Conservation (phyloP, 805 yeast genomes). For the Starmerella etchellsii region DNA sequence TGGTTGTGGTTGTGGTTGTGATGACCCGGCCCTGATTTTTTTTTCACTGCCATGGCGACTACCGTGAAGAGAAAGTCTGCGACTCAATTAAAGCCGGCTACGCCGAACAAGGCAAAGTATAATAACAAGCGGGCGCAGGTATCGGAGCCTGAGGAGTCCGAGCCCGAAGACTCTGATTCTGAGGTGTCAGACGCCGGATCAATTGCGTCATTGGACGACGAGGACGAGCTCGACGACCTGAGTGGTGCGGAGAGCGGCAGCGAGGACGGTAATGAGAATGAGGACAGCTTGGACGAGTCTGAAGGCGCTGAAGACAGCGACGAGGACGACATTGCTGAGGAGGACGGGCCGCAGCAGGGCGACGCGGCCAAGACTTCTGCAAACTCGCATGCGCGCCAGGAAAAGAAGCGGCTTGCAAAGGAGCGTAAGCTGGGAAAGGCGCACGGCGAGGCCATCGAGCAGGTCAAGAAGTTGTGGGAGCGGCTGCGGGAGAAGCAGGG, state of each 20-base stretch:
- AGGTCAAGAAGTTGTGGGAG: slow-evolving; percentile 84
- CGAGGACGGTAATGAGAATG: slow-evolving; percentile 7
- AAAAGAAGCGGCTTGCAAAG: slow-evolving; percentile 60
- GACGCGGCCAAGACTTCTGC: slow-evolving; percentile 7
- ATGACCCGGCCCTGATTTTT: too few species aligned
- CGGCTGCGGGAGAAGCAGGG: slow-evolving; percentile 68
- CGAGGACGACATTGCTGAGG: slow-evolving; percentile 10
- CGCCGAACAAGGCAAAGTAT: slow-evolving; percentile 23
- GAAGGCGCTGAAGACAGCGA: slow-evolving; percentile 14
- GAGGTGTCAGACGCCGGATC: slow-evolving; percentile 12
- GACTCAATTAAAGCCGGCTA: background rate
- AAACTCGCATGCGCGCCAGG: slow-evolving; percentile 42
- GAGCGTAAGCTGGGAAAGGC: slow-evolving; percentile 82
- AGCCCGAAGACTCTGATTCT: slow-evolving; percentile 17
- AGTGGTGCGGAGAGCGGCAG: too few species aligned
- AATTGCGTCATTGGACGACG: background rate
- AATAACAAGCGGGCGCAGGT: slow-evolving; percentile 1
- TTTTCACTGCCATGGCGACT: background rate
- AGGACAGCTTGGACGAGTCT: slow-evolving; percentile 15
- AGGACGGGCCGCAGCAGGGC: slow-evolving; percentile 14
- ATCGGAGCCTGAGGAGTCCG: slow-evolving; percentile 11
- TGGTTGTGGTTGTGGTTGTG: too few species aligned
- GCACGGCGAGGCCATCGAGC: slow-evolving; percentile 74
- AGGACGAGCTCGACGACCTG: background rate
- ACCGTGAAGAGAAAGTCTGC: slow-evolving; percentile 7